Conservation (phyloP, 1,284 basidiomycete species). For the Irpex rosettiformis region DNA sequence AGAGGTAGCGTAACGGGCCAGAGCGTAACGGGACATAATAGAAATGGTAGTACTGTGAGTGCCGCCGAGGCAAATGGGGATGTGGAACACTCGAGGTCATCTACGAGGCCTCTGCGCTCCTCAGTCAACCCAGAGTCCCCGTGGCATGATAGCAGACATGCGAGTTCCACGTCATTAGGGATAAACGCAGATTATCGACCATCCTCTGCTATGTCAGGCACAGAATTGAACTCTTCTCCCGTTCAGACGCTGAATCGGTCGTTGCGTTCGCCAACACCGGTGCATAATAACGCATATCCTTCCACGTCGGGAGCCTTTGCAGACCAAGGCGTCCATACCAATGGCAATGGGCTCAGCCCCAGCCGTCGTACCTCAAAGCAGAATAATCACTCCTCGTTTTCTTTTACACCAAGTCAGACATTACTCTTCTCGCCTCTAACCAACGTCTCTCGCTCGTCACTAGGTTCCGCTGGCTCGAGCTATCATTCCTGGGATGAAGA, state of each 20-base stretch:
- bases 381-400: constrained; percentile 36
- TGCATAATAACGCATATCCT: constrained; percentile 38
- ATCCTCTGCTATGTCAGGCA: constrained; percentile 47
- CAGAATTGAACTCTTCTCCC: constrained; percentile 47
- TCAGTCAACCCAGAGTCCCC: constrained; percentile 55
- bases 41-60: constrained; percentile 49
- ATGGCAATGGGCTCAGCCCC: constrained; percentile 14
- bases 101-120: constrained; percentile 46
- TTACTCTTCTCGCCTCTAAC: constrained; percentile 62
- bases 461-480: constrained; percentile 76
- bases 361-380: constrained; percentile 50
- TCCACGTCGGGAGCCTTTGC: constrained; percentile 51
- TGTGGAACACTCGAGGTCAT: constrained; percentile 31
- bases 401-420: constrained; percentile 48
- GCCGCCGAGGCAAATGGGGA: constrained; percentile 32
- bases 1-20: constrained; percentile 24
- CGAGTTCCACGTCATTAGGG: constrained; percentile 21
- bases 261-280: constrained; percentile 58
- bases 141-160: constrained; percentile 34
- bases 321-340: constrained; percentile 31
- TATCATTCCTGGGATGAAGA: constrained; percentile 75
- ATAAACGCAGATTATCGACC: constrained; percentile 36
- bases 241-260: constrained; percentile 37
- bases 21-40: constrained; percentile 42
- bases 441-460: constrained; percentile 73